Evolutionary conservation across 306 rosid genomes (phyloP), one percentile per base, ranked within the genome.

Genomic region (Crotalaria pallida): DNA sequence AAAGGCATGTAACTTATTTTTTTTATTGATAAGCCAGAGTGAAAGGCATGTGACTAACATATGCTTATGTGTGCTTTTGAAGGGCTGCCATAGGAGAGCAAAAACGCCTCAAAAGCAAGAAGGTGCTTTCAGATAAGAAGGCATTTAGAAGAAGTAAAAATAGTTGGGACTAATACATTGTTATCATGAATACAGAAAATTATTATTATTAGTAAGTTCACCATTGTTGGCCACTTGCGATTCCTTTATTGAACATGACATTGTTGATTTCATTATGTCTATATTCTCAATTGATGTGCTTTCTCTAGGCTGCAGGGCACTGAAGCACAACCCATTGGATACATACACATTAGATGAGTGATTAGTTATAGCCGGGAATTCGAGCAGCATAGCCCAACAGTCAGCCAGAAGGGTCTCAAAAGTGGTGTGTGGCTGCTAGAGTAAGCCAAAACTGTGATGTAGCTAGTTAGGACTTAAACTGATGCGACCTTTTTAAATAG

Each of bases 61-160:
- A 38, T 40, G 65, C 53, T 47, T 57, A 77, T 72, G 34, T 79
- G 41, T 75, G 69, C 36, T 55, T 47, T 73, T 77, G 71, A 68
- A 90, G 97, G 89, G 96, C 90, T 80, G 97, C 96, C 24, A 85
- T 90, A 58, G 94, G 96, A 65, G 96, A 93, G 70, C 94, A 93
- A 55, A 93, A 85, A 52, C 96, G 98, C 58, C 98, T 90, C 17
- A 90, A 90, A 82, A 85, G 94, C 90, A 90, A 93, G 86, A 90
- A 88, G 82, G 94, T 29, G 59, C 90, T 84, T 45, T 88, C 94
- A 6, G 90, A 90, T 34, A 90, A 90, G 80, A 88, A 93, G 65
- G 84, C 96, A 0, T 87, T 87, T 38, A 83, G 98, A 84, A 88
- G 98, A 83, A 88, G 82, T 77, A 87, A 86, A 64, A 77, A 55